Conservation (phyloP, 2,329 filamentous ascomycete species). For the Cladosporium sp. region DNA sequence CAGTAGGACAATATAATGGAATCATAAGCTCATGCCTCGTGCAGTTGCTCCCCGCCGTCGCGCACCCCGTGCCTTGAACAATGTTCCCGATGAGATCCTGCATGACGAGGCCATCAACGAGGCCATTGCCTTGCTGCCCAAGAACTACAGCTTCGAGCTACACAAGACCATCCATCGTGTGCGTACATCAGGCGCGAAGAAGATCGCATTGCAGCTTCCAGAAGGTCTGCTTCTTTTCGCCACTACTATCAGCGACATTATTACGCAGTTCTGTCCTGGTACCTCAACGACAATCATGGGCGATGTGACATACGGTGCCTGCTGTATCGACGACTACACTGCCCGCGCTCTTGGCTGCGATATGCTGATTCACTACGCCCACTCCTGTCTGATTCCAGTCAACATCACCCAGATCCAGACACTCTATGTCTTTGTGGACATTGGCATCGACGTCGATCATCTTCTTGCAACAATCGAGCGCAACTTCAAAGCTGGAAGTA, state of each 20-base stretch:
- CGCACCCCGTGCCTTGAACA: slow-evolving; percentile 79
- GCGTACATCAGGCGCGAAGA: slow-evolving; percentile 73
- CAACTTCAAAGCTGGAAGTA: slow-evolving; percentile 83
- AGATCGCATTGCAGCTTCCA: slow-evolving; percentile 93
- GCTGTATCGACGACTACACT: slow-evolving; percentile 98
- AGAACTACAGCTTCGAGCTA: slow-evolving; percentile 98
- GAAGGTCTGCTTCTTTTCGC: slow-evolving; percentile 94
- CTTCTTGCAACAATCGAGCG: slow-evolving; percentile 82
- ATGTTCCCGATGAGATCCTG: slow-evolving; percentile 83
- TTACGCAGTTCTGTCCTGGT: slow-evolving; percentile 89
- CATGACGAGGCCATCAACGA: slow-evolving; percentile 82
- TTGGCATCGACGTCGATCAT: slow-evolving; percentile 89
- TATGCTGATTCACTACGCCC: slow-evolving; percentile 91
- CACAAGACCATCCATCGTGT: slow-evolving; percentile 97
- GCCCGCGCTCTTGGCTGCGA: slow-evolving; percentile 92
- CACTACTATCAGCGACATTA: slow-evolving; percentile 94
- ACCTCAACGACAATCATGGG: slow-evolving; percentile 97
- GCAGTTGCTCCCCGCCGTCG: slow-evolving; percentile 71
- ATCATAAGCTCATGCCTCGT: slow-evolving; percentile 13
- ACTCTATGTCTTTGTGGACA: slow-evolving; percentile 96
- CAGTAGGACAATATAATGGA: slow-evolving; percentile 6
- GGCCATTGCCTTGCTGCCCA: slow-evolving; percentile 80
- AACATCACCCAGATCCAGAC: slow-evolving; percentile 97
- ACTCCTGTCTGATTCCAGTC: slow-evolving; percentile 93
- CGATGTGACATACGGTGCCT: slow-evolving; percentile 96